A percentile compares a stretch with the other conserved stretches of the same genome.
Conservation (phyloP, 176 grass and related monocot species). For the Musa acuminata region DNA sequence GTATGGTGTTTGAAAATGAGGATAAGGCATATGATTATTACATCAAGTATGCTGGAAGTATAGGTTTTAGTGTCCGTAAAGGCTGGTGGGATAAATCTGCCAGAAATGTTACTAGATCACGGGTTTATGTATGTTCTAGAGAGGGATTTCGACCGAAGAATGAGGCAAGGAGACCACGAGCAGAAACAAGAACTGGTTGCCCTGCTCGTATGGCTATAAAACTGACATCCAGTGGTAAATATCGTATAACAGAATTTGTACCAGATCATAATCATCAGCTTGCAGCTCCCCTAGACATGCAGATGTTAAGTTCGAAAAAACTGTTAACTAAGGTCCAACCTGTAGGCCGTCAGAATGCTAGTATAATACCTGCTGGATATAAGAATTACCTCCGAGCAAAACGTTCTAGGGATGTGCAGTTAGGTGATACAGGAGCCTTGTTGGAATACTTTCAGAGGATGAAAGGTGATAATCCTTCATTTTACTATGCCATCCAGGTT, state of each 20-base stretch:
- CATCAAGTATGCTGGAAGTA: constrained; percentile 63
- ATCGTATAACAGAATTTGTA: constrained; percentile 61
- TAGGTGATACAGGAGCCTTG: constrained; percentile 50
- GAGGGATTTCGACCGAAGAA: constrained; percentile 76
- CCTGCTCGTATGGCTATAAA: constrained; percentile 65
- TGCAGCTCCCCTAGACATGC: constrained; percentile 86
- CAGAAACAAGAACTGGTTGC: constrained; percentile 74
- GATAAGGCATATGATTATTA: constrained; percentile 86
- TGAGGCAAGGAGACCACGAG: constrained; percentile 46
- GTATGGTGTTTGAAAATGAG: constrained; percentile 80
- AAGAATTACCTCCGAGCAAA: constrained; percentile 76
- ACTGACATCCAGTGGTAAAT: constrained; percentile 52
- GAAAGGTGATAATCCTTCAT: constrained; percentile 73
- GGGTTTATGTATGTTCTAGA: constrained; percentile 79
- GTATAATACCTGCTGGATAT: constrained; percentile 56
- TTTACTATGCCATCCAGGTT: constrained; percentile 83
- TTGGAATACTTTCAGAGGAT: constrained; percentile 74
- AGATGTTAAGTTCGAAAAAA: constrained; percentile 62
- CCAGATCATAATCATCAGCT: constrained; percentile 86
- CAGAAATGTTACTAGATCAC: constrained; percentile 57
- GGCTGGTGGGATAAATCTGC: constrained; percentile 72
- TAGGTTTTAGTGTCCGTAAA: constrained; percentile 82
- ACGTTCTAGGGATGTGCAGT: constrained; percentile 32
- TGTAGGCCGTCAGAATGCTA: constrained; percentile 39
- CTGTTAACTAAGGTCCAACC: constrained; percentile 35